Evolutionary conservation across 1,284 basidiomycete genomes (phyloP).

Genomic region (Termitomyces sp.): DNA sequence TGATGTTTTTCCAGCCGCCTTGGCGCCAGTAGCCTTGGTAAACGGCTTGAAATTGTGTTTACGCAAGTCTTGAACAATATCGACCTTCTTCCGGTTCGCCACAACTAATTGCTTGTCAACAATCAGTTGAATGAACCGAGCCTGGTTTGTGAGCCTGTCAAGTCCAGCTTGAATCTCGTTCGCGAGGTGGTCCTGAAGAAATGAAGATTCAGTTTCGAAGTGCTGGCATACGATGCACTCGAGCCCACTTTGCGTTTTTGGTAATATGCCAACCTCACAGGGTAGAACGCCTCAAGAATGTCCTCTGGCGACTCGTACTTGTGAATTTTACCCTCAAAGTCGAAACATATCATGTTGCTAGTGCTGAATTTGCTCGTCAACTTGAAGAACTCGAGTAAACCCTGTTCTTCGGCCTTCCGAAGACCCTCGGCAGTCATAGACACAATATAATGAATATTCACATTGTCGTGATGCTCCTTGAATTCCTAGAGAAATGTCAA

Average conservation of each 20-base stretch:
- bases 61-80: slow-evolving; percentile 84
- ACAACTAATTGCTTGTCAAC: slow-evolving; percentile 86
- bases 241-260: slow-evolving; percentile 85
- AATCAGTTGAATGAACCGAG: slow-evolving; percentile 97
- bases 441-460: slow-evolving; percentile 88
- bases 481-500: slow-evolving; percentile 62
- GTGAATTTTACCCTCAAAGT: slow-evolving; percentile 94
- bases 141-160: slow-evolving; percentile 91
- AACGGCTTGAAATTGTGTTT: slow-evolving; percentile 85
- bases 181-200: slow-evolving; percentile 73
- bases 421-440: slow-evolving; percentile 80
- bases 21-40: slow-evolving; percentile 72
- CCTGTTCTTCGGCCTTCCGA: slow-evolving; percentile 85
- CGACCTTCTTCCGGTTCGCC: slow-evolving; percentile 87
- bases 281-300: slow-evolving; percentile 93
- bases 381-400: slow-evolving; percentile 91
- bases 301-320: slow-evolving; percentile 90
- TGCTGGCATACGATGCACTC: slow-evolving; percentile 13
- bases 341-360: slow-evolving; percentile 98
- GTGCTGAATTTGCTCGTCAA: slow-evolving; percentile 80
- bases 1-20: slow-evolving; percentile 68
- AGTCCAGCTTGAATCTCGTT: slow-evolving; percentile 80
- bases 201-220: background rate
- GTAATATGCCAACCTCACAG: slow-evolving; percentile 85
- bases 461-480: slow-evolving; percentile 93